Evolutionary conservation across 371 early-diverging fungal genomes (phyloP).

Genomic region (Mortierella sp.): DNA sequence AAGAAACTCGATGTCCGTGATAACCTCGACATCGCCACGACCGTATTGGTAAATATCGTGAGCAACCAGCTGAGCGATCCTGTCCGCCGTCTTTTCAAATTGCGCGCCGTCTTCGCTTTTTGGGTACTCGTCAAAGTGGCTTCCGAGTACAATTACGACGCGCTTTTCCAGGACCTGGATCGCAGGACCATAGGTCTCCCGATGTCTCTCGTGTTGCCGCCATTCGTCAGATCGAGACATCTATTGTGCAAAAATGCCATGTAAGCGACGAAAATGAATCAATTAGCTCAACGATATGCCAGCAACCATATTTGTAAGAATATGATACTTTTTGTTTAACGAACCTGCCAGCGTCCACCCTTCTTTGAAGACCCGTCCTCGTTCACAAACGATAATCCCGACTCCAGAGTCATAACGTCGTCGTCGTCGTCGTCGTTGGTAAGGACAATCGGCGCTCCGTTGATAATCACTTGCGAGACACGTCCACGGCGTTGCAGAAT

Average conservation of each 20-base stretch:
- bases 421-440: background rate
- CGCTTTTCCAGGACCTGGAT: slow-evolving; percentile 58
- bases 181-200: slow-evolving; percentile 75
- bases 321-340: no score
- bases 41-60: slow-evolving; percentile 75
- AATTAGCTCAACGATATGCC: no score
- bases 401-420: background rate
- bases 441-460: slow-evolving; percentile 20
- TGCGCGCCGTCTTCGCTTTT: slow-evolving; percentile 44
- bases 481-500: slow-evolving; percentile 15
- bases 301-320: no score
- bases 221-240: slow-evolving; percentile 58
- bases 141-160: slow-evolving; percentile 31
- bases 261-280: background rate
- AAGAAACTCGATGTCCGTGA: slow-evolving; percentile 62
- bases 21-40: slow-evolving; percentile 68
- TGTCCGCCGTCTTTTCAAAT: slow-evolving; percentile 21
- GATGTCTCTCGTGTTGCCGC: slow-evolving; percentile 63
- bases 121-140: background rate
- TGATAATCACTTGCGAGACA: slow-evolving; percentile 17
- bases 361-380: background rate
- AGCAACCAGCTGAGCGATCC: slow-evolving; percentile 69
- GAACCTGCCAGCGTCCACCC: slow-evolving; percentile 26
- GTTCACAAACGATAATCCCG: slow-evolving; percentile 21
- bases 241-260: slow-evolving; percentile 17